Conservation (phyloP, 1,284 basidiomycete species). For the Rugosomyces carneus region DNA sequence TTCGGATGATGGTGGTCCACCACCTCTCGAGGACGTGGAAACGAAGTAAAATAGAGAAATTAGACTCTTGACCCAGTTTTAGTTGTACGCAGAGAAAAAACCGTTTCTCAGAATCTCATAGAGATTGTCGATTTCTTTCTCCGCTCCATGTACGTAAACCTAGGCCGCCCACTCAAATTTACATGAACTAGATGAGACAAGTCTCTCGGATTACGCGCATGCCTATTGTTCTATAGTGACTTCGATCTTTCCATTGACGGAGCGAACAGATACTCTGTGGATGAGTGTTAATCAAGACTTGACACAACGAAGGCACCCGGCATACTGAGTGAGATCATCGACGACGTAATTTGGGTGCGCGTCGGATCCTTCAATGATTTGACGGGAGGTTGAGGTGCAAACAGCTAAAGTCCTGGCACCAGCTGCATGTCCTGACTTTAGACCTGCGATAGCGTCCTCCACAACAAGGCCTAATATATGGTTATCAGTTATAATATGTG, state of each 20-base stretch:
- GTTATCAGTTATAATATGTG: neutral
- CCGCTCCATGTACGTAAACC: no score
- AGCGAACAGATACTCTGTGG: slow-evolving; percentile 32
- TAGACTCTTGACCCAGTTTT: no score
- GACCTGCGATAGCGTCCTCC: slow-evolving; percentile 80
- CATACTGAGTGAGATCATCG: slow-evolving; percentile 46
- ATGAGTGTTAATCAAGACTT: neutral
- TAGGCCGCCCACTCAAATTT: no score
- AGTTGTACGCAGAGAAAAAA: no score
- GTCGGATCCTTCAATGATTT: slow-evolving; percentile 40
- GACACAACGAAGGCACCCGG: slow-evolving; percentile 1
- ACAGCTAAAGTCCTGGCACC: slow-evolving; percentile 71
- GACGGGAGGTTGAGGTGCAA: slow-evolving; percentile 71
- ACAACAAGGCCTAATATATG: slow-evolving; percentile 62
- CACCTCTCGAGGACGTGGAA: slow-evolving; percentile 67
- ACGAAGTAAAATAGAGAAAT: slow-evolving; percentile 12
- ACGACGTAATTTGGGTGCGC: slow-evolving; percentile 50
- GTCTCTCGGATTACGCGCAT: no score
- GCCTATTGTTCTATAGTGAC: slow-evolving; percentile 24
- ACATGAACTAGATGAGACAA: no score
- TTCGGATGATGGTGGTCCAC: slow-evolving; percentile 62
- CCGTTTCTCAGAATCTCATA: no score
- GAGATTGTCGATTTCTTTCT: no score
- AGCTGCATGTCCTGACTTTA: slow-evolving; percentile 68
- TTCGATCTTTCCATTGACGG: slow-evolving; percentile 31